Percentiles rank a stretch among this genome's conserved stretches.
These are phyloP conservation scores for Xylariaceae sp. DNA, from an alignment of 2,329 filamentous ascomycete species.

Conservation along the genomic window DNA sequence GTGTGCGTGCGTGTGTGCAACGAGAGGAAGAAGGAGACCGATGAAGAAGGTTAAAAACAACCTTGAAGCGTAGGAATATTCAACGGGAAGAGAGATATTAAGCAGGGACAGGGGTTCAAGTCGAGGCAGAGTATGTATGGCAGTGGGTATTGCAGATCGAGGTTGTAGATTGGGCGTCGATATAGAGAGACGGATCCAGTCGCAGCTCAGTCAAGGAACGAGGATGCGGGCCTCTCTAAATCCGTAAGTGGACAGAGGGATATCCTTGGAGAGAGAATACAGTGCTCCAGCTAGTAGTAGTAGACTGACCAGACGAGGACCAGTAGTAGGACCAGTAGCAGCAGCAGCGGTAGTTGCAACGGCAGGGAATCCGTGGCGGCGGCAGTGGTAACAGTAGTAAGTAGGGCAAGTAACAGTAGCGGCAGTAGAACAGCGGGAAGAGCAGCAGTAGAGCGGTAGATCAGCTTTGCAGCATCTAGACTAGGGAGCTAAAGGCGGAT, in stretches of 20 bases:
- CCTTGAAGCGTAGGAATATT: not conserved
- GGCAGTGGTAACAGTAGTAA: too few relatives aligned
- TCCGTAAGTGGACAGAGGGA: not conserved
- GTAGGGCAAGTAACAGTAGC: too few relatives aligned
- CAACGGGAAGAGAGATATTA: not conserved
- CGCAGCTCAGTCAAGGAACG: not conserved
- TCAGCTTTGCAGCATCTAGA: not conserved
- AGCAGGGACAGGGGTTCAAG: slow-evolving; percentile 13
- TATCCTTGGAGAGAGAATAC: not conserved
- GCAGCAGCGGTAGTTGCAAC: not conserved
- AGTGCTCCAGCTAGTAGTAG: not conserved
- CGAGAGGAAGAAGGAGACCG: not conserved
- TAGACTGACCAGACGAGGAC: too few relatives aligned
- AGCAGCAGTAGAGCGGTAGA: not conserved
- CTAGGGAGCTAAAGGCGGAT: not conserved
- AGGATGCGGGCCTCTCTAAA: not conserved
- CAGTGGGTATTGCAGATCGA: not conserved
- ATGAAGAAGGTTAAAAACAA: not conserved
- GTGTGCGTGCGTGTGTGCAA: not conserved
- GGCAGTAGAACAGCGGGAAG: not conserved
- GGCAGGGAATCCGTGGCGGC: too few relatives aligned
- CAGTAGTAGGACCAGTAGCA: not conserved
- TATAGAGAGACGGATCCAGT: slow-evolving; percentile 1
- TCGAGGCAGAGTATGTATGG: not conserved
- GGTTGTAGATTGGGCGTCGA: slow-evolving; percentile 20